These are phyloP conservation scores for Aphanomyces euteiches DNA, from an alignment of 352 stramenopile genomes.

Conservation along the genomic window DNA sequence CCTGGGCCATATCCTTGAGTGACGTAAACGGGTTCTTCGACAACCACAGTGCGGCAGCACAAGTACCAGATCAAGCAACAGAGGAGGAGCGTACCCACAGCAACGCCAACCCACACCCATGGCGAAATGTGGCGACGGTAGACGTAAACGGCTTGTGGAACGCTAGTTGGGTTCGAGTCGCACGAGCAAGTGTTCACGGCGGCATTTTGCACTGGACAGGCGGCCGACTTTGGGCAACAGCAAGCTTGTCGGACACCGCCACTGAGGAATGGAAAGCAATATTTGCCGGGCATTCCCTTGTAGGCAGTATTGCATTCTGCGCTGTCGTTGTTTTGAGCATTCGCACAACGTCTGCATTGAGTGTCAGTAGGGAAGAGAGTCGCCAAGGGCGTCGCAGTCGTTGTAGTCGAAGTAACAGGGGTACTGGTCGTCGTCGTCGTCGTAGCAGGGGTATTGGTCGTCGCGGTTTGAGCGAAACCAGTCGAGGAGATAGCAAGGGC, in stretches of 20 bases:
- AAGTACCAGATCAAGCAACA: constrained; percentile 4
- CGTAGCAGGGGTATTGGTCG: neutral
- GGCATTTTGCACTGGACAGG: neutral
- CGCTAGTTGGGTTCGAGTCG: neutral
- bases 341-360: neutral
- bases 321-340: neutral
- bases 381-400: neutral
- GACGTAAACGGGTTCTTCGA: constrained; percentile 15
- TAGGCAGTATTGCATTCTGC: neutral
- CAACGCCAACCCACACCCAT: constrained; percentile 23
- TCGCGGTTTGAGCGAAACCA: too few species aligned
- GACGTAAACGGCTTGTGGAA: neutral
- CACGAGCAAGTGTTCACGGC: neutral
- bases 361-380: neutral
- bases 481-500: too few species aligned
- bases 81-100: constrained; percentile 17
- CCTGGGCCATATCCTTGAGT: neutral
- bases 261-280: neutral
- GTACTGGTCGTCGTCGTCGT: neutral
- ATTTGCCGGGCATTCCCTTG: constrained; percentile 18
- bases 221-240: constrained; percentile 2
- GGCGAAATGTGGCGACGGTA: neutral
- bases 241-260: neutral
- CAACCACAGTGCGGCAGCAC: neutral
- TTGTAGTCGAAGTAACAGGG: neutral